Evolutionary conservation across 768 basidiomycete species (phyloP).

Genomic region (Mycena polygramma): DNA sequence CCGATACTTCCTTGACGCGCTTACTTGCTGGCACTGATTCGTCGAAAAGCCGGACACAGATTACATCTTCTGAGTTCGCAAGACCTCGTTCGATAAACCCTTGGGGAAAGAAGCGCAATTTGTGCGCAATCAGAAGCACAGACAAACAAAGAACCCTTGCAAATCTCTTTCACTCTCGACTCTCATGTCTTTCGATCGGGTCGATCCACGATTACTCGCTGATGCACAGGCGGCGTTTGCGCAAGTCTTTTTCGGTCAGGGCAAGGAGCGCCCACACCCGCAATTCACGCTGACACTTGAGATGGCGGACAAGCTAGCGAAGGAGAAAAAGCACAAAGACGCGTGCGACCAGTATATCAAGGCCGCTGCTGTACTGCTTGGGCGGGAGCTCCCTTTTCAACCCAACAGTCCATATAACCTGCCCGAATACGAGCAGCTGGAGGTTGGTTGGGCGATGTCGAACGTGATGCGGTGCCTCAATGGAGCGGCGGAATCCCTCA

Average conservation of each 20-base stretch:
- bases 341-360: constrained; percentile 3
- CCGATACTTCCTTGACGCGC: too few relatives aligned
- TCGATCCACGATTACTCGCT: not conserved
- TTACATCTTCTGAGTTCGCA: too few relatives aligned
- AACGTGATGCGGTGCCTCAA: constrained; percentile 24
- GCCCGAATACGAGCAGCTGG: constrained; percentile 5
- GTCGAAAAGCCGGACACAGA: too few relatives aligned
- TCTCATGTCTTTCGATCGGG: not conserved
- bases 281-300: not conserved
- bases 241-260: not conserved
- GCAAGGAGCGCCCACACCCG: not conserved
- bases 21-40: too few relatives aligned
- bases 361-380: not conserved
- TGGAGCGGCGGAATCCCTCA: constrained; percentile 16
- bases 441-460: not conserved
- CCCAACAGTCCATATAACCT: constrained; percentile 1
- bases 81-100: too few relatives aligned
- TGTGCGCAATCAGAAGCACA: too few relatives aligned
- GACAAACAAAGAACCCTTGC: not conserved
- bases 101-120: too few relatives aligned
- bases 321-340: constrained; percentile 23
- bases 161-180: not conserved
- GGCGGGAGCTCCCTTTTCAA: constrained; percentile 7
- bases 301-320: constrained; percentile 4
- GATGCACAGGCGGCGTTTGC: constrained; percentile 1